Percentiles rank a stretch among this genome's conserved stretches.
These are phyloP conservation scores for Gaeumannomyces tritici DNA, from an alignment of 2,329 filamentous ascomycete genomes.

Conservation along the genomic window DNA sequence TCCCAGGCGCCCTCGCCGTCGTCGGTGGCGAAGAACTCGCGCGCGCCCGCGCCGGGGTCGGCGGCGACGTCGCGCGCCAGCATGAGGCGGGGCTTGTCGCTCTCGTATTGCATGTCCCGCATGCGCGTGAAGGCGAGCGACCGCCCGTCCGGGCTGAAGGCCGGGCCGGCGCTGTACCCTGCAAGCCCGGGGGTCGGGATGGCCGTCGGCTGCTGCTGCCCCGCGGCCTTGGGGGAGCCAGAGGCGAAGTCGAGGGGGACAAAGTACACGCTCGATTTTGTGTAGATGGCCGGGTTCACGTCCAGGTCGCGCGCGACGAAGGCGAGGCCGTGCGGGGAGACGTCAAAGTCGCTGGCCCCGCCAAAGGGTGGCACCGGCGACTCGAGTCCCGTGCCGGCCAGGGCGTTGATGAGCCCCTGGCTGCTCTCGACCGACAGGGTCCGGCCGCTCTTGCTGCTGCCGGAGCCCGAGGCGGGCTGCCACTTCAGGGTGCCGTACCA, in stretches of 20 bases:
- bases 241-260: conserved; percentile 59
- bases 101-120: conserved; percentile 68
- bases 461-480: conserved; percentile 21
- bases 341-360: conserved; percentile 70
- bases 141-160: conserved; percentile 65
- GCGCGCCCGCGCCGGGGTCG: conserved; percentile 29
- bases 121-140: conserved; percentile 71
- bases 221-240: conserved; percentile 5
- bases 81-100: conserved; percentile 63
- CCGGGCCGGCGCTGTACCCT: conserved; percentile 57
- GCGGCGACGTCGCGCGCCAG: conserved; percentile 54
- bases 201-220: conserved; percentile 30
- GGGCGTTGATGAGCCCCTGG: conserved; percentile 49
- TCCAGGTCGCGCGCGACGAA: conserved; percentile 69
- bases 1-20: conserved; percentile 59
- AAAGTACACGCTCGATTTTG: conserved; percentile 73
- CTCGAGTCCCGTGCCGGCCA: conserved; percentile 49
- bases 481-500: conserved; percentile 57
- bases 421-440: conserved; percentile 21
- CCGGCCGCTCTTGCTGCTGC: conserved; percentile 19
- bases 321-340: conserved; percentile 47
- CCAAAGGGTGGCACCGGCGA: conserved; percentile 72
- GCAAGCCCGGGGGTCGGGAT: conserved; percentile 47
- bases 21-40: conserved; percentile 51
- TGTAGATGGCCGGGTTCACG: conserved; percentile 62